Base-by-base conservation (phyloP, 257 asterid genomes). In the Paraleonurus japonicus region DNA sequence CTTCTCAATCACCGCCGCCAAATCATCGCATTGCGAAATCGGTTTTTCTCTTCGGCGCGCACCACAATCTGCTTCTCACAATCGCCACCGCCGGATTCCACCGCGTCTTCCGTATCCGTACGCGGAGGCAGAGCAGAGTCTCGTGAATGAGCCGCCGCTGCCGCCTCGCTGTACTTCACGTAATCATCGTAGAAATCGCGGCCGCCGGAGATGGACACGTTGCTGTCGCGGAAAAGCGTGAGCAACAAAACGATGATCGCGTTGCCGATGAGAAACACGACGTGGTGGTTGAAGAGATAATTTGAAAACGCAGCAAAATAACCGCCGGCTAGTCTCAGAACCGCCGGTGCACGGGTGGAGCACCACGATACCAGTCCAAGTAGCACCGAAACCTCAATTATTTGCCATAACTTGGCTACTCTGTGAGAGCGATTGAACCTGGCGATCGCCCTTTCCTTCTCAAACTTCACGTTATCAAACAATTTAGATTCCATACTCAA, bases 241-340 rank as follows among this genome's bases (percentile, higher is more conserved):
- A 89, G 54, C 15, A 93, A 57, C 61, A 72, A 35, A 4, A 76
- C 81, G 45, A 90, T 80, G 28, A 90, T 85, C 33, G 77, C 85
- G 65, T 90, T 93, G 0, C 96, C 96, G 80, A 93, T 81, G 8
- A 93, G 68, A 22, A 93, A 93, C 41, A 85, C 98, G 24, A 86
- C 80, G 83, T 85, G 96, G 65, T 89, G 92, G 73, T 93, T 93
- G 51, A 76, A 65, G 26, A 85, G 24, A 51, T 65, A 81, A 7
- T 58, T 17, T 0, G 82, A 61, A 7, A 81, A 11, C 28, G 81
- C 82, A 0, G 72, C 9, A 23, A 81, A 23, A 72, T 61, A 27
- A 5, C 57, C 78, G 24, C 80, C 79, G 11, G 80, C 6, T 1
- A 86, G 0, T 33, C 62, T 79, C 58, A 80, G 2, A 2, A 68